phyloP scores from a whole-genome alignment of 1,139 yeast species.

The Hansenula anomala region DNA sequence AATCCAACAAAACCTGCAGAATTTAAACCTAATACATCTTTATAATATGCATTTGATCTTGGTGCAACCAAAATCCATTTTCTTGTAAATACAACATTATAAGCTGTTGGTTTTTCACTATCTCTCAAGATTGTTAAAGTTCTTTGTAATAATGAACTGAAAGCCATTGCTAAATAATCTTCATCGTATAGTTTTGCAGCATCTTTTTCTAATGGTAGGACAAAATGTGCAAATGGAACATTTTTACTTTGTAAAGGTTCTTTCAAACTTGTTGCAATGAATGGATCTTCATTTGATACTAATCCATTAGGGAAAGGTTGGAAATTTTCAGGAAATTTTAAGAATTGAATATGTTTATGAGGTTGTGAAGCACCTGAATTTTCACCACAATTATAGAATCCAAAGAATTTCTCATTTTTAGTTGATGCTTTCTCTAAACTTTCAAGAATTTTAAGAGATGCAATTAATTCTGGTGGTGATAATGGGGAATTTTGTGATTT shows the following conservation, averaged over 20 bases:
- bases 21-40: slow-evolving; percentile 56
- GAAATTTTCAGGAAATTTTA: slow-evolving; percentile 61
- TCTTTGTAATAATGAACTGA: slow-evolving; percentile 67
- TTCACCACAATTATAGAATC: slow-evolving; percentile 85
- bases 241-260: slow-evolving; percentile 60
- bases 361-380: slow-evolving; percentile 90
- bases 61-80: slow-evolving; percentile 88
- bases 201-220: slow-evolving; percentile 56
- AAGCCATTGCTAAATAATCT: slow-evolving; percentile 56
- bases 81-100: slow-evolving; percentile 77
- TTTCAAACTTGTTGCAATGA: slow-evolving; percentile 44
- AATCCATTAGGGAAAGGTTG: slow-evolving; percentile 57
- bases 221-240: slow-evolving; percentile 79
- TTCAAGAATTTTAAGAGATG: slow-evolving; percentile 49
- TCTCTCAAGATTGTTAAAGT: slow-evolving; percentile 62
- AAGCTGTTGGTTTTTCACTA: slow-evolving; percentile 48
- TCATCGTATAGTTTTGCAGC: slow-evolving; percentile 41
- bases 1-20: slow-evolving; percentile 80
- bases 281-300: slow-evolving; percentile 41
- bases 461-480: slow-evolving; percentile 59
- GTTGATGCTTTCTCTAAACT: slow-evolving; percentile 31
- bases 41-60: slow-evolving; percentile 41
- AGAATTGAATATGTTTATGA: slow-evolving; percentile 87
- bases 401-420: slow-evolving; percentile 47
- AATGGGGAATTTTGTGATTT: slow-evolving; percentile 70